Evolutionary conservation across 371 early-diverging fungal genomes (phyloP), one percentile per base, ranked within the genome.

Genomic region (Lichtheimia corymbifera): DNA sequence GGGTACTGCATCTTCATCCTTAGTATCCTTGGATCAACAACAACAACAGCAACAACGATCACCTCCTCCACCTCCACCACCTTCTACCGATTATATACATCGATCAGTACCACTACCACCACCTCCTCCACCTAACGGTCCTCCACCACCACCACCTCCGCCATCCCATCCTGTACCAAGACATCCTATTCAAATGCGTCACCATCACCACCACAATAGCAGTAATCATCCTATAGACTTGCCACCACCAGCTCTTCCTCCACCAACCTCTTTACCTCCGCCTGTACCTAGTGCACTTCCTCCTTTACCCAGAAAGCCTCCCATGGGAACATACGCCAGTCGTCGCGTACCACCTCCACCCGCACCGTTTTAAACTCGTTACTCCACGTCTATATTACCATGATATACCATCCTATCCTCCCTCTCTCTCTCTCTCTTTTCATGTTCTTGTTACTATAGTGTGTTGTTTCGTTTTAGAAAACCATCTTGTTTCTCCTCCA

Each of bases 281-380:
- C 70, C 73, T 51, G 58, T 70, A 41, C 70, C 73, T 17, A 45
- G 61, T 22, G 58, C 52, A 6, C 57, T 70, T 56, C 73, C 73
- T 15, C 55, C 70, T 5, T 52, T 66, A 47, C 67, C 68, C 4
- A 57, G 22, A 5, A 47, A 47, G 9, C 47, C 47, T n/a, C 47
- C 47, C 18, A 18, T 22, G 4, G 47, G 18, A 47, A 47, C 47
- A 18, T 47, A 47, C 11, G 22, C 47, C 17, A n/a, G 47, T 47
- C 47, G 47, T 18, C 14, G 35, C 6, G 35, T 35, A 35, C 35
- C 35, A 11, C 35, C 35, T 11, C 35, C 35, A 35, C 35, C 35
- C 9, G 0, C 35, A 35, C 35, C 35, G 0, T 35, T 35, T 11
- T 35, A 35, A 35, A 6, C 1, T 2, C 22, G 22, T 35, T 9